A percentile compares a stretch with the other conserved stretches of the same genome.
phyloP scores from a whole-genome alignment of 75 land plant species.

The Picea sitchensis region DNA sequence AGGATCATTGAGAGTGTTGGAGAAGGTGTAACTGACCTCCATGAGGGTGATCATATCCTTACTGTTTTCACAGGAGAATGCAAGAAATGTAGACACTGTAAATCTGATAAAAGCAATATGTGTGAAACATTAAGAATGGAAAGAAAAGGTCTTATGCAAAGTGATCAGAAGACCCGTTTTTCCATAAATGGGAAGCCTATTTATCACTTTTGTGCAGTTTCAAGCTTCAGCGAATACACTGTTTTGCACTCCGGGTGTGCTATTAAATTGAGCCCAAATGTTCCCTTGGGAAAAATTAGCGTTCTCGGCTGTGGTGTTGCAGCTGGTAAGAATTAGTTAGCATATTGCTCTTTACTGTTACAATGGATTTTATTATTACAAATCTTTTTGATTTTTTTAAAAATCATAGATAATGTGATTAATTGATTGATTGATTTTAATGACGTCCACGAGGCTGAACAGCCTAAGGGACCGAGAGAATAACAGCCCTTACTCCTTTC shows the following conservation, averaged over 20 bases:
- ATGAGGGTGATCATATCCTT: constrained; percentile 87
- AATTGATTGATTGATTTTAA: too few relatives aligned
- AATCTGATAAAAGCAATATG: constrained; percentile 74
- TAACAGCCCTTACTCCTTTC: too few relatives aligned
- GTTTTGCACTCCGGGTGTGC: constrained; percentile 87
- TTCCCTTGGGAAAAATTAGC: constrained; percentile 76
- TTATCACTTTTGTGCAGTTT: constrained; percentile 87
- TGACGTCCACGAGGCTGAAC: too few relatives aligned
- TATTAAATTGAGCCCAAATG: constrained; percentile 61
- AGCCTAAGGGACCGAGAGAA: too few relatives aligned
- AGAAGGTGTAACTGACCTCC: constrained; percentile 66
- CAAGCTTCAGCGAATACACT: constrained; percentile 91
- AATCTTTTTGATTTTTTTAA: neutral
- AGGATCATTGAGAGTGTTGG: constrained; percentile 96
- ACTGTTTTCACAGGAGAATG: constrained; percentile 91
- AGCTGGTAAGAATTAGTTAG: constrained; percentile 51
- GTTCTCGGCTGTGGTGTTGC: constrained; percentile 89
- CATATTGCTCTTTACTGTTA: neutral
- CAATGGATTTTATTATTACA: neutral
- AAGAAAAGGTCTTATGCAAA: constrained; percentile 73
- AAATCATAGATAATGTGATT: neutral
- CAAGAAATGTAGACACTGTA: constrained; percentile 60
- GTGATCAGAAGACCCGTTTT: constrained; percentile 79
- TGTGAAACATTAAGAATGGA: constrained; percentile 70
- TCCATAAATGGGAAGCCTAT: constrained; percentile 75